Base-by-base conservation (phyloP, 2,329 filamentous ascomycete genomes). In the Aspergillus oerlinghausenensis region DNA sequence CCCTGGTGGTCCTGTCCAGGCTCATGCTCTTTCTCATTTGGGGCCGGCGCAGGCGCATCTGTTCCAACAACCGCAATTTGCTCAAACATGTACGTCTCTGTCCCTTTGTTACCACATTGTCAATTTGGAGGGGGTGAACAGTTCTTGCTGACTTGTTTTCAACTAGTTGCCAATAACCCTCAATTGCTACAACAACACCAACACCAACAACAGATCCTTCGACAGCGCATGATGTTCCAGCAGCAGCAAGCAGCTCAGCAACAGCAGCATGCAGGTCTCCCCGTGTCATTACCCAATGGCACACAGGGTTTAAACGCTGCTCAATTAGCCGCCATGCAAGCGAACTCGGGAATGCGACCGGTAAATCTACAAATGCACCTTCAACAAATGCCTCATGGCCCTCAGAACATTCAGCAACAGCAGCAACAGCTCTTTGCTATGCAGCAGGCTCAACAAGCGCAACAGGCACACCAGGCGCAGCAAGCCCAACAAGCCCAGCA, bases 21-120 rank as follows among this genome's bases (percentile, higher is more conserved):
- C 80, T 50, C 84, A 86, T 74, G 83, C 84, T 28, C 73, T 87
- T 60, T 82, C 80, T 50, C 84, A 87, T 68, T 72, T 87, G 61
- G 81, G 79, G 58, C 81, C 82, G 11, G 67, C 70, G 35, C 80
- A 83, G 64, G 79, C 79, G 59, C 80, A 81, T 58, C 78, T 83
- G 71, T 80, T 83, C 63, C 79, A 80, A 63, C 79, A 80, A 57
- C 76, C 75, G 47, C 75, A 73, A 45, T 72, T 75, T 55, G 70
- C 68, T 23, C 75, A 74, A 60, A 73, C 73, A 49, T 75, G 75
- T 78, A 67, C 68, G 75, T 74, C 55, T 8, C 35, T 26, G 17
- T 50, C 40, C 8, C 23, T 17, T 38, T 38, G 32, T 14, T 14
- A 7, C 14, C 5, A 35, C 32, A 38, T 17, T n/a, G 5, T 38